Conservation (phyloP, 495 filamentous ascomycete species). For the Neurospora sp. region DNA sequence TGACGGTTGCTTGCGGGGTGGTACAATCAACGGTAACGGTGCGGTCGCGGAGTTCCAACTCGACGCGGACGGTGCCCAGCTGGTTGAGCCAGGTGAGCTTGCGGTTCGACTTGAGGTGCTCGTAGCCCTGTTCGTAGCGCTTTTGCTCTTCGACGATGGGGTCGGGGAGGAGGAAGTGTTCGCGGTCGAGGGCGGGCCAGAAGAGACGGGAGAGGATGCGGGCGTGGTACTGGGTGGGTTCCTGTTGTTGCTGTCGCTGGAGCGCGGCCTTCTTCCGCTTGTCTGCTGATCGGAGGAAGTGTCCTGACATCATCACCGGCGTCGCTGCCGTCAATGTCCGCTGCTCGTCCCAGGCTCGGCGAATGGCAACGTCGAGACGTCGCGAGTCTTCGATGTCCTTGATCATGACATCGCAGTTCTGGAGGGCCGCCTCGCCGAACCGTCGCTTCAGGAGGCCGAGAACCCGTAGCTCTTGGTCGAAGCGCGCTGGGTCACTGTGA, state of each 20-base stretch:
- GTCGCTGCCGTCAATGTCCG: background rate
- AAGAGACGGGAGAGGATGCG: conserved; percentile 88
- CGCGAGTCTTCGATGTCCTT: conserved; percentile 83
- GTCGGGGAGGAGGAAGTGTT: conserved; percentile 60
- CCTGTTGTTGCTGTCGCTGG: background rate
- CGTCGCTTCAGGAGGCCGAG: conserved; percentile 80
- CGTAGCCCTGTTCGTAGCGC: conserved; percentile 67
- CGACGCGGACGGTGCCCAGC: conserved; percentile 68
- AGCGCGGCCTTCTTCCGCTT: background rate
- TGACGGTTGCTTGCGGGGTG: conserved; percentile 83
- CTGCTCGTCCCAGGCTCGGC: conserved; percentile 18
- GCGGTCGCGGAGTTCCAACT: conserved; percentile 75
- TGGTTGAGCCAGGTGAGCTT: conserved; percentile 83
- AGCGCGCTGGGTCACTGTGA: conserved; percentile 44
- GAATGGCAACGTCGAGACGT: conserved; percentile 55
- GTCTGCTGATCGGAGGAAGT: background rate
- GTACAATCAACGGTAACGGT: conserved; percentile 59
- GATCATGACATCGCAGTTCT: conserved; percentile 94
- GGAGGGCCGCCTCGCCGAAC: conserved; percentile 74
- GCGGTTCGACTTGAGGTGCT: conserved; percentile 63
- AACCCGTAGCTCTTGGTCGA: conserved; percentile 64
- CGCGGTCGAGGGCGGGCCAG: conserved; percentile 78
- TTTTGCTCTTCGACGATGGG: conserved; percentile 53
- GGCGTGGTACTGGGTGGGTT: conserved; percentile 43
- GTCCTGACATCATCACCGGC: conserved; percentile 20